Evolutionary conservation across 83 land plant species (phyloP).

Genomic region (Larix sibirica): DNA sequence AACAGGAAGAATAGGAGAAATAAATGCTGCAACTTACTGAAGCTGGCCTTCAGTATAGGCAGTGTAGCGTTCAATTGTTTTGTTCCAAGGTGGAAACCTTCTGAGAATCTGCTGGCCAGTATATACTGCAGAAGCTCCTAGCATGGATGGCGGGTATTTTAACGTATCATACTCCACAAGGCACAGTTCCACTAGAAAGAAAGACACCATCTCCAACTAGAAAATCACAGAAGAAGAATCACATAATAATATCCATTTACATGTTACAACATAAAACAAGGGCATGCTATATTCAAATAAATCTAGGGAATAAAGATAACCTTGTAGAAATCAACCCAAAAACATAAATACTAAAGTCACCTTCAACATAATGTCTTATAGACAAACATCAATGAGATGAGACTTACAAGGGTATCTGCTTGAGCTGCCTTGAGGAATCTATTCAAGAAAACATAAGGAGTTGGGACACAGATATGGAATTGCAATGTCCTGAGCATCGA

Average conservation of each 20-base stretch:
- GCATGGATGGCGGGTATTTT: slow-evolving; percentile 34
- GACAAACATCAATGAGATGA: not conserved
- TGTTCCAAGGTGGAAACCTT: slow-evolving; percentile 28
- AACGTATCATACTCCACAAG: slow-evolving; percentile 39
- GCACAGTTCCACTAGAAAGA: slow-evolving; percentile 41
- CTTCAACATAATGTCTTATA: too few species aligned
- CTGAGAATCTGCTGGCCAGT: slow-evolving; percentile 31
- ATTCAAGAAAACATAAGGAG: not conserved
- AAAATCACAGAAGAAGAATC: not conserved
- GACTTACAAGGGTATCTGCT: slow-evolving; percentile 3
- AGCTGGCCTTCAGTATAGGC: slow-evolving; percentile 4
- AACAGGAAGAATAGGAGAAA: not conserved
- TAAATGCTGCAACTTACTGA: slow-evolving; percentile 30
- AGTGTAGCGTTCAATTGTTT: slow-evolving; percentile 33
- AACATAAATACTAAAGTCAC: too few species aligned
- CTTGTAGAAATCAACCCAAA: too few species aligned
- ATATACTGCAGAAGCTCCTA: not conserved
- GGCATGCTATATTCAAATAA: not conserved
- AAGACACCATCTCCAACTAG: slow-evolving; percentile 45
- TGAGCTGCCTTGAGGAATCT: slow-evolving; percentile 25
- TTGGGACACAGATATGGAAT: slow-evolving; percentile 24
- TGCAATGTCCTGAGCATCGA: slow-evolving; percentile 13
- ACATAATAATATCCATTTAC: not conserved
- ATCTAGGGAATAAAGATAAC: not conserved
- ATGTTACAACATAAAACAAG: not conserved